Evolutionary conservation across 345 rosid species (phyloP).

Genomic region (Camelina laxa): DNA sequence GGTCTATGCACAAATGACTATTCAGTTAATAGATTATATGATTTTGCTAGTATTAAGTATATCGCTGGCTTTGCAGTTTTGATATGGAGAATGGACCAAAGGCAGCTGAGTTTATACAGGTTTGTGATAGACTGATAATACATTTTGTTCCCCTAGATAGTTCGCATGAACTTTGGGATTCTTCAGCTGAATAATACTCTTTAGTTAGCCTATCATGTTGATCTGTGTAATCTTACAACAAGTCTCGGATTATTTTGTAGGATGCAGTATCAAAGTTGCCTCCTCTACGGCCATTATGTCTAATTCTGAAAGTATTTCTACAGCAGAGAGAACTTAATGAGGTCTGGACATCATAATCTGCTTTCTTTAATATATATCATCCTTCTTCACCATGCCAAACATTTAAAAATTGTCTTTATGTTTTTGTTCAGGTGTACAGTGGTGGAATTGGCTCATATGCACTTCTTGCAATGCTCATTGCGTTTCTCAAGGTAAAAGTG

Average conservation of each 20-base stretch:
- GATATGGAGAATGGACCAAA: conserved; percentile 89
- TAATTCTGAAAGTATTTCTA: conserved; percentile 87
- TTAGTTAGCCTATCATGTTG: neutral
- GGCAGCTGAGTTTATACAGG: conserved; percentile 95
- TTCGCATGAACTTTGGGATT: neutral
- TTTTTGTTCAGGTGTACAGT: conserved; percentile 71
- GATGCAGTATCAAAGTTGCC: conserved; percentile 76
- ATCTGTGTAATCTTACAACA: conserved; percentile 2
- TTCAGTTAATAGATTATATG: conserved; percentile 5
- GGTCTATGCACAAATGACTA: neutral
- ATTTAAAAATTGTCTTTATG: conserved; percentile 22
- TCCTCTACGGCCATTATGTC: conserved; percentile 76
- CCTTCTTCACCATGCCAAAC: conserved; percentile 11
- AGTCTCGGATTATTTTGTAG: conserved; percentile 43
- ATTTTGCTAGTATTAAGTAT: conserved; percentile 23
- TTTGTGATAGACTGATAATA: conserved; percentile 42
- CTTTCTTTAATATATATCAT: neutral
- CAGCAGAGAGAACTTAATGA: conserved; percentile 96
- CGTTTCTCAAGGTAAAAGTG: conserved; percentile 68
- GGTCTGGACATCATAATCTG: conserved; percentile 49
- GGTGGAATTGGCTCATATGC: conserved; percentile 98
- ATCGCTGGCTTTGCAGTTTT: conserved; percentile 61
- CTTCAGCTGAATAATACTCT: neutral
- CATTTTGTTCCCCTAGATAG: neutral
- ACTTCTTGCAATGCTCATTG: conserved; percentile 85